phyloP scores from a whole-genome alignment of 2,329 filamentous ascomycete species.

The Falciphora oryzae region DNA sequence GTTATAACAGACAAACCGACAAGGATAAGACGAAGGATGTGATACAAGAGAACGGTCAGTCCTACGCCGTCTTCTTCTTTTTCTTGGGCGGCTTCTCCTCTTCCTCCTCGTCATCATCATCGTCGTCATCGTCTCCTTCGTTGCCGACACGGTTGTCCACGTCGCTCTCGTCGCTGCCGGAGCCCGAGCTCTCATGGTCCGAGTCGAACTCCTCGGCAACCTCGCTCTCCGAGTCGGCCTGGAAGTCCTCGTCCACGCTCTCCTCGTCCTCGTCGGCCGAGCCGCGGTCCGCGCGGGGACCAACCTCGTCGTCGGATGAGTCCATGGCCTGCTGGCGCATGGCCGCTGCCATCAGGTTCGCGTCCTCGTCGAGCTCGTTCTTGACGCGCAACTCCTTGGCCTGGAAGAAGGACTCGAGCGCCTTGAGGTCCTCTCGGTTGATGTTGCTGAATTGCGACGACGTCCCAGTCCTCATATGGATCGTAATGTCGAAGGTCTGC shows the following conservation, averaged over 20 bases:
- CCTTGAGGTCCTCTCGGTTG: conserved; percentile 94
- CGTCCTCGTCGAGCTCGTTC: conserved; percentile 97
- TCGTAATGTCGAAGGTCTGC: conserved; percentile 94
- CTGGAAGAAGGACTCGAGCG: conserved; percentile 96
- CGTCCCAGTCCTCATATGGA: conserved; percentile 82
- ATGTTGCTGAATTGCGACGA: conserved; percentile 99
- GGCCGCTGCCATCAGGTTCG: conserved; percentile 71
- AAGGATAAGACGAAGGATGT: conserved; percentile 1
- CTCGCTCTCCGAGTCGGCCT: conserved; percentile 85
- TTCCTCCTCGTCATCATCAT: conserved; percentile 37
- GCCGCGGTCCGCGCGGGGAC: conserved; percentile 67
- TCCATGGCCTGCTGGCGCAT: conserved; percentile 79
- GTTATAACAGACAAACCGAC: not conserved
- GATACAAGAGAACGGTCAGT: not conserved
- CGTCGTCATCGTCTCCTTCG: conserved; percentile 39
- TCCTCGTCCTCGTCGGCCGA: conserved; percentile 96
- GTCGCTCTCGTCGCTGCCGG: conserved; percentile 59
- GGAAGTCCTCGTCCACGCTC: conserved; percentile 93
- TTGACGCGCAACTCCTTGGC: conserved; percentile 91
- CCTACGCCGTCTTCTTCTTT: conserved; percentile 35
- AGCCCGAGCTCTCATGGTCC: conserved; percentile 78
- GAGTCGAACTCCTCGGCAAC: conserved; percentile 96
- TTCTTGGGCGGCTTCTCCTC: conserved; percentile 34
- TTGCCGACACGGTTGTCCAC: conserved; percentile 41
- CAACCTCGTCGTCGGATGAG: conserved; percentile 77